phyloP scores from a whole-genome alignment of 495 filamentous ascomycete genomes.

The Saxispiralis lemnorum region DNA sequence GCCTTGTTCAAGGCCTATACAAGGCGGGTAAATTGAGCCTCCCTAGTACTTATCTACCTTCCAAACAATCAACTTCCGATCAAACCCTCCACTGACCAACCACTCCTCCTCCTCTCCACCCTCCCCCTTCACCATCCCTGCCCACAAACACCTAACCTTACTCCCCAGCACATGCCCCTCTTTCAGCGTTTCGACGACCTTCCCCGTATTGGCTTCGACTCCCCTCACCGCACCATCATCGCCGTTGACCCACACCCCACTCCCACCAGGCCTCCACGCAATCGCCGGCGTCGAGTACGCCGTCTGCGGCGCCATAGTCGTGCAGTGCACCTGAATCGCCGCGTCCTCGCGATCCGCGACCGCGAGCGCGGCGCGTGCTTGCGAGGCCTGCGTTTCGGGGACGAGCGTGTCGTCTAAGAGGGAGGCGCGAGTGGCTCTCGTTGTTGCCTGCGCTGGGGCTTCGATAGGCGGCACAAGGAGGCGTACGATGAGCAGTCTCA shows the following conservation, averaged over 20 bases:
- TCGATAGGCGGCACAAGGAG: constrained; percentile 31
- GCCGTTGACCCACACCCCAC: constrained; percentile 50
- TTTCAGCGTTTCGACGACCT: constrained; percentile 32
- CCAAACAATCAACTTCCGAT: constrained; percentile 47
- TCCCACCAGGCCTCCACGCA: constrained; percentile 46
- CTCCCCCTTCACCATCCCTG: constrained; percentile 31
- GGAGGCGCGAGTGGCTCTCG: not conserved
- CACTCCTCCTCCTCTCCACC: constrained; percentile 30
- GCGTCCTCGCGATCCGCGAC: constrained; percentile 41
- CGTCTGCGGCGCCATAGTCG: constrained; percentile 48
- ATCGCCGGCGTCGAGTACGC: constrained; percentile 48
- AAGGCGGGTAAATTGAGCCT: too few species aligned
- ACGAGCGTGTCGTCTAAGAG: constrained; percentile 1
- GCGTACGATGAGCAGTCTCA: constrained; percentile 49
- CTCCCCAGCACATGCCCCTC: constrained; percentile 39
- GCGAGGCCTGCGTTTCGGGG: constrained; percentile 28
- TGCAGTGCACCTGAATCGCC: constrained; percentile 40
- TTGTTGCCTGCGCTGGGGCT: constrained; percentile 2
- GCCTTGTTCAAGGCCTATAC: too few species aligned
- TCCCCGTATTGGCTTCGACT: constrained; percentile 44
- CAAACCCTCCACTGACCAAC: constrained; percentile 53
- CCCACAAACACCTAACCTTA: constrained; percentile 51
- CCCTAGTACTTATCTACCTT: not conserved
- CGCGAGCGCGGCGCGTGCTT: constrained; percentile 31
- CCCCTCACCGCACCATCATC: constrained; percentile 52